These are phyloP conservation scores for Fusarium dimerum DNA, from an alignment of 2,329 filamentous ascomycete genomes.

Conservation along the genomic window DNA sequence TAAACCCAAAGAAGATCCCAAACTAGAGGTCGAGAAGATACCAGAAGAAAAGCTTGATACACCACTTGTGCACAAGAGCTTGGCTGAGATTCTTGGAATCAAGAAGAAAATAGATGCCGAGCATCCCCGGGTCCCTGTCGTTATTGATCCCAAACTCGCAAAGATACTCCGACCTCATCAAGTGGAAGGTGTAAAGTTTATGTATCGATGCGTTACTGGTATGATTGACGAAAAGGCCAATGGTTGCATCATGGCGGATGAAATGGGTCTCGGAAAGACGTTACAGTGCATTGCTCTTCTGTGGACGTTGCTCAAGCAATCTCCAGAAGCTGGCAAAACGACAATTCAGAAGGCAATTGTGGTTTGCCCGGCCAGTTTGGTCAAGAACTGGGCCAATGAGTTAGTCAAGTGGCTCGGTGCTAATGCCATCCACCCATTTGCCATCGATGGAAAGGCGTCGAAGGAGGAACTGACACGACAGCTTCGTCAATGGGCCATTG, in stretches of 20 bases:
- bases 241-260: constrained; percentile 99
- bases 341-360: constrained; percentile 97
- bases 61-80: constrained; percentile 87
- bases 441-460: constrained; percentile 92
- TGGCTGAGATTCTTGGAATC: constrained; percentile 92
- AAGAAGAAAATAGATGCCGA: constrained; percentile 84
- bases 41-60: constrained; percentile 64
- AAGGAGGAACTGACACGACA: constrained; percentile 92
- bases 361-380: constrained; percentile 92
- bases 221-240: constrained; percentile 91
- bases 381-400: constrained; percentile 98
- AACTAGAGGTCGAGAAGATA: constrained; percentile 33
- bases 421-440: constrained; percentile 89
- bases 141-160: constrained; percentile 86
- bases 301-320: constrained; percentile 96
- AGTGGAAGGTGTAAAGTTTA: constrained; percentile 95
- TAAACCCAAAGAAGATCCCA: constrained; percentile 56
- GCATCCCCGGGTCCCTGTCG: constrained; percentile 88
- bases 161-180: constrained; percentile 96
- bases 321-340: constrained; percentile 87
- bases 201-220: constrained; percentile 94
- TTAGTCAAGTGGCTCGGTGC: constrained; percentile 93
- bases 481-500: constrained; percentile 91
- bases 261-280: constrained; percentile 98
- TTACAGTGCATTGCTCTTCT: constrained; percentile 94